These are phyloP conservation scores for Hypoxylon trugodes DNA, from an alignment of 495 filamentous ascomycete species.

Conservation along the genomic window DNA sequence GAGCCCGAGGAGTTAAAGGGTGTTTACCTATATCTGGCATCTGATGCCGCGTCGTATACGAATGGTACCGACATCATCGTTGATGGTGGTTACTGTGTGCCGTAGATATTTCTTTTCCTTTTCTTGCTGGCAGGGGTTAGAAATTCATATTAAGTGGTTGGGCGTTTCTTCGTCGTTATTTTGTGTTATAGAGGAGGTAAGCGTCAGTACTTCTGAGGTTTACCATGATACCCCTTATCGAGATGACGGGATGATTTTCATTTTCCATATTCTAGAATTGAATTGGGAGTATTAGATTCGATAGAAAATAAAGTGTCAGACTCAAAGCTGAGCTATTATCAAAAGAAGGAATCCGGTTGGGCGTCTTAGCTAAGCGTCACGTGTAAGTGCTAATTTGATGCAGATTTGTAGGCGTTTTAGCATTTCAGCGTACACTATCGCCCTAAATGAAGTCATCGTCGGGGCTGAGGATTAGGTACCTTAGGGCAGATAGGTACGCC, in stretches of 20 bases:
- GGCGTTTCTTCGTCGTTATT: slow-evolving; percentile 6
- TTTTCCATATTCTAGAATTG: too few relatives aligned
- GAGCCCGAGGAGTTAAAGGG: slow-evolving; percentile 84
- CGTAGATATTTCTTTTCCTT: slow-evolving; percentile 36
- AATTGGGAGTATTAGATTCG: too few relatives aligned
- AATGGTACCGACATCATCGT: slow-evolving; percentile 81
- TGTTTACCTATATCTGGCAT: slow-evolving; percentile 86
- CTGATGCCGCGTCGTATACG: slow-evolving; percentile 83
- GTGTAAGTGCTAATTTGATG: not conserved
- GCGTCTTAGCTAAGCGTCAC: slow-evolving; percentile 15
- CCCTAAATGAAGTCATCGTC: slow-evolving; percentile 28
- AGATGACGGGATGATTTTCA: too few relatives aligned
- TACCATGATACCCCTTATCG: slow-evolving; percentile 26
- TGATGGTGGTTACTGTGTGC: slow-evolving; percentile 69
- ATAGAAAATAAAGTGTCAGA: too few relatives aligned
- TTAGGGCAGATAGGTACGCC: too few relatives aligned
- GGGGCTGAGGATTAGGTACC: slow-evolving; percentile 22
- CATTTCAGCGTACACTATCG: not conserved
- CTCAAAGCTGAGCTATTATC: too few relatives aligned
- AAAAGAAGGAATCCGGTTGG: not conserved
- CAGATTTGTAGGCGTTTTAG: not conserved
- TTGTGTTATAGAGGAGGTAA: slow-evolving; percentile 21
- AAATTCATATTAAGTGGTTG: not conserved
- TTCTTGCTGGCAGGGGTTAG: slow-evolving; percentile 6
- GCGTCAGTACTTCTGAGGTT: slow-evolving; percentile 1